A percentile compares a stretch with the other conserved stretches of the same genome.
These are phyloP conservation scores for Globisporangium perplexum DNA, from an alignment of 352 stramenopile genomes.

Conservation along the genomic window DNA sequence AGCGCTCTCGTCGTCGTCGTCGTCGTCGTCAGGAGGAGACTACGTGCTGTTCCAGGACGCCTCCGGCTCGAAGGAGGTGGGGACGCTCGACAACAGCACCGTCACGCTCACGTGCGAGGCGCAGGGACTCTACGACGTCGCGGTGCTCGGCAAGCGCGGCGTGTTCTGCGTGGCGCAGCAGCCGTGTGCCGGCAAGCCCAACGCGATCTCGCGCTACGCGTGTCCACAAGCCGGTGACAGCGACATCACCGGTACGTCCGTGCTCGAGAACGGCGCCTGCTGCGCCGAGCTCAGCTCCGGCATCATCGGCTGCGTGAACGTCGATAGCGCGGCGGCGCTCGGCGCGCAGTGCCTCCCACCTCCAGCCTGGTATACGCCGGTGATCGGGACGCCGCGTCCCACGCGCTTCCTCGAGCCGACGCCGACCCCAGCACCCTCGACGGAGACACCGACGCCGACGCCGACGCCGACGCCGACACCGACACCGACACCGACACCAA, in stretches of 20 bases:
- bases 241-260: constrained; percentile 2
- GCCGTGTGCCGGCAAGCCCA: constrained; percentile 22
- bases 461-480: not conserved
- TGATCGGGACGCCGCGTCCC: not conserved
- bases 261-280: constrained; percentile 31
- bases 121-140: constrained; percentile 17
- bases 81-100: constrained; percentile 2
- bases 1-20: not conserved
- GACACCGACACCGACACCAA: not conserved
- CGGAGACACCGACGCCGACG: not conserved
- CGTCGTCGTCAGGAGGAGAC: not conserved
- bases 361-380: constrained; percentile 15
- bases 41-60: not conserved
- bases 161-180: constrained; percentile 32
- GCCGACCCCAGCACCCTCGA: not conserved
- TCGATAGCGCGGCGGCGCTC: constrained; percentile 5
- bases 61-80: not conserved
- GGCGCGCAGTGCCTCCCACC: constrained; percentile 20
- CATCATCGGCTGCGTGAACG: constrained; percentile 26
- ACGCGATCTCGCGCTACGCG: constrained; percentile 9
- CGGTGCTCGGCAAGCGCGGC: constrained; percentile 23
- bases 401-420: constrained; percentile 1
- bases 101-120: constrained; percentile 6
- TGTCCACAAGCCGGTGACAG: constrained; percentile 26
- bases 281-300: constrained; percentile 28